Evolutionary conservation across 768 basidiomycete genomes (phyloP), one percentile per base, ranked within the genome.

Genomic region (Trametes meyenii): DNA sequence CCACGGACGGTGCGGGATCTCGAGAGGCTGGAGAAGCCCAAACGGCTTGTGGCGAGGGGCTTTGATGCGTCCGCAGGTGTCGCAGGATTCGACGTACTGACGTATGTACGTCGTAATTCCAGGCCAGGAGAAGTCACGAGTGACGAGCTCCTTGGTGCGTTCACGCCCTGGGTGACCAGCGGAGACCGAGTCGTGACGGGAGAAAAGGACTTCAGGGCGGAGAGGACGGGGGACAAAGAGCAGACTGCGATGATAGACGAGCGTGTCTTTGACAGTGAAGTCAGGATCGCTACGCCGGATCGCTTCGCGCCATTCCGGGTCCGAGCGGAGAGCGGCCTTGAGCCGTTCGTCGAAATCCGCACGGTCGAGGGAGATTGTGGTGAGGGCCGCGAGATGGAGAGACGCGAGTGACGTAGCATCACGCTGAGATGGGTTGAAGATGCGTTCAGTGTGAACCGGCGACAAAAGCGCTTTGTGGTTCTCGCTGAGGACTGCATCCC

Each of bases 141-240:
- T 38, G 7, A 83, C 61, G 2, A 75, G 60, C 8, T 72, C 65
- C 14, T 69, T 52, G 0, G 81, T 82, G 17, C 69, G 69, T 6
- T 63, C 62, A 17, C 64, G 70, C 1, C 82, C 81, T 11, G 73
- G 78, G 57, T 83, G 82, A 14, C 82, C 81, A 26, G 73, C 70
- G 21, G 73, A 44, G 3, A 72, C 65, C 21, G 64, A 56, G 56
- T 83, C 77, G 62, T 83, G 81, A 14, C 65, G 66, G 7, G 55
- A 54, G 16, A 70, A 61, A 5, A 80, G 54, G 44, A 77, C 67
- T 3, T 70, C 67, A 44, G 58, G 21, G 8, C 67, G 71, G 5
- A 77, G 67, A 46, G 74, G 50, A 38, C 33, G 55, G 12, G 78
- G 78, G 13, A 80, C 67, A 54, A 66, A 76, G 17, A 76, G 60